Evolutionary conservation across 2,329 filamentous ascomycete genomes (phyloP), one percentile per base, ranked within the genome.

Genomic region (Diaporthe destruens): DNA sequence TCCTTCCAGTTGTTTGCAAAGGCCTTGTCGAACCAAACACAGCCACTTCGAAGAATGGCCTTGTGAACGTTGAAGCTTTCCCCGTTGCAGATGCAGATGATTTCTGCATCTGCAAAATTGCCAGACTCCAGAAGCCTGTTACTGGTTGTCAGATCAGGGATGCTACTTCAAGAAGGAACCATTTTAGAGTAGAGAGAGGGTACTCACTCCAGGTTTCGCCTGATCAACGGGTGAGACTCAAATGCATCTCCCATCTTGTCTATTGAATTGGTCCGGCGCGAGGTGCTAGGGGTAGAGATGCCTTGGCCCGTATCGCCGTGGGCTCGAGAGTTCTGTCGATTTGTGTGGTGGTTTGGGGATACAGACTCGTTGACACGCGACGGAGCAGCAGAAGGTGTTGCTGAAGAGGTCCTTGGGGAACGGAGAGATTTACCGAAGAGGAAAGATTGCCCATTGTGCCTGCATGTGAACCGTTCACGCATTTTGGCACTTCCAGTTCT

Each of bases 1-100:
- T 68, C 71, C 71, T 71, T 36, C 8, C 57, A 65, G 20, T 44
- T 39, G 8, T 18, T 32, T 6, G n/a, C 32, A 2, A 72, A 51
- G 2, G 71, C 71, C 9, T 36, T 44, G 6, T 47, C 34, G 20
- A 72, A 72, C 54, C 54, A 69, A 6, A 16, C 8, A 32, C 55
- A 53, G 20, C 63, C n/a, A 11, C 14, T 49, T 11, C 16, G 23
- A 1, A 72, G 14, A 23, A 69, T 47, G 12, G 44, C 0, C 11
- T 49, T 55, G 9, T 72, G 71, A 0, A 54, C 54, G 1, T 63
- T 72, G 55, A 47, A 69, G 1, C 12, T n/a, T 1, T 7, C 20
- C 9, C 34, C 63, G 0, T 55, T 20, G 71, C 71, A 69, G 7
- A 25, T 20, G 71, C 71, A 69, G 7, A 25, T 11, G 36, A 72